Conservation (phyloP, 1,139 yeast species). For the Debaryomyces sp. region DNA sequence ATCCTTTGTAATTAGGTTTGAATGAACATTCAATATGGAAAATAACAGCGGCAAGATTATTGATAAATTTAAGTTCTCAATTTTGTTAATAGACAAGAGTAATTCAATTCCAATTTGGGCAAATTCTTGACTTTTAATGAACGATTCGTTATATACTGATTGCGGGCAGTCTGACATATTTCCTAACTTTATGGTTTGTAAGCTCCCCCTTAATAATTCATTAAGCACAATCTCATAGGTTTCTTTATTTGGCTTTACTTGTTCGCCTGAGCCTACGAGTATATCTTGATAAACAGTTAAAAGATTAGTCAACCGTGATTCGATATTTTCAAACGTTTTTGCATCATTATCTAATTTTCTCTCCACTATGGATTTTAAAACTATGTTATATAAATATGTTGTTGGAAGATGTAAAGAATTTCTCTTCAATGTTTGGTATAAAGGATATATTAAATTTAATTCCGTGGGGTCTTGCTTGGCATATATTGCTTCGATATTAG, state of each 20-base stretch:
- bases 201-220: conserved; percentile 54
- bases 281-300: conserved; percentile 71
- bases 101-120: conserved; percentile 65
- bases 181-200: conserved; percentile 26
- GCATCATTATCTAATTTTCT: conserved; percentile 32
- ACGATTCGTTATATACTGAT: conserved; percentile 27
- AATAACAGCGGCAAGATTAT: conserved; percentile 31
- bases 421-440: conserved; percentile 46
- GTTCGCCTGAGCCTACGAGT: conserved; percentile 28
- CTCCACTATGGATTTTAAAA: conserved; percentile 33
- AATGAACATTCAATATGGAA: conserved; percentile 27
- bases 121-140: conserved; percentile 59
- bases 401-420: conserved; percentile 36
- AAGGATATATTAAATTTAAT: conserved; percentile 40
- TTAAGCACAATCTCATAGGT: conserved; percentile 58
- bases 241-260: conserved; percentile 53
- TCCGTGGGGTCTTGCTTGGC: conserved; percentile 22
- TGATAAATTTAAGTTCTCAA: conserved; percentile 29
- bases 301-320: conserved; percentile 53
- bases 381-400: conserved; percentile 38
- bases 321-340: conserved; percentile 29
- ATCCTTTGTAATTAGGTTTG: conserved; percentile 27
- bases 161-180: conserved; percentile 12
- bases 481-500: conserved; percentile 21
- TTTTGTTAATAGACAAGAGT: conserved; percentile 45